Base-by-base conservation (phyloP, 768 basidiomycete genomes). In the Plicaturopsis crispa region DNA sequence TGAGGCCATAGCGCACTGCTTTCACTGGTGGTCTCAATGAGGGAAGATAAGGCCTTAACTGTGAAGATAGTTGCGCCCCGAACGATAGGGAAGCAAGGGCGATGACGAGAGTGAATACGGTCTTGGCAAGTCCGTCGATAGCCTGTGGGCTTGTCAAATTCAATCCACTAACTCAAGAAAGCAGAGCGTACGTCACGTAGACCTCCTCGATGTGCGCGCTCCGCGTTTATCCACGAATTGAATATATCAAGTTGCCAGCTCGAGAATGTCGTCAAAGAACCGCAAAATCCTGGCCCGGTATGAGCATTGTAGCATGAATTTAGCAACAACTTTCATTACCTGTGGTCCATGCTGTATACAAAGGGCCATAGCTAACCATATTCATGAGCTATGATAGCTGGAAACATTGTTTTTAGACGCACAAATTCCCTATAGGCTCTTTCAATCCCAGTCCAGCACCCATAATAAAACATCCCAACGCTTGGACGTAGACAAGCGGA, bases 211-310 rank as follows among this genome's bases (percentile, higher is more conserved):
- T 67, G 55, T 33, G 68, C 71, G 7, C 65, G 57, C 24, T 65
- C 63, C 3, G 70, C 60, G 54, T 97, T 89, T 1, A 83, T 67
- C 78, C 92, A 98, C 0, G 90, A 84, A 38, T 71, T 59, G 52
- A 94, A 98, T 0, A 90, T 60, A 44, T 93, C 88, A 7, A 87
- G 54, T 59, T 97, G 89, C 96, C 96, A 98, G 24, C 81, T 75
- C 12, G 93, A 96, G 65, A 98, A 98, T 2, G 92, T 97, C 7
- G 96, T 99, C 49, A 98, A 60, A 2, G 90, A 94, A 3, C 94
- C 96, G 53, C 96, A 98, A 58, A 97, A 90, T 11, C 90, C 92
- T 83, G 42, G 18, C 18, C 21, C 12, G 21, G 26, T 13, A 31
- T 43, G 10, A 39, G 30, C 24, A 18, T 24, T 33, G 24, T 31